Conservation (phyloP, 441 rosid genomes). For the Jatropha multifida region DNA sequence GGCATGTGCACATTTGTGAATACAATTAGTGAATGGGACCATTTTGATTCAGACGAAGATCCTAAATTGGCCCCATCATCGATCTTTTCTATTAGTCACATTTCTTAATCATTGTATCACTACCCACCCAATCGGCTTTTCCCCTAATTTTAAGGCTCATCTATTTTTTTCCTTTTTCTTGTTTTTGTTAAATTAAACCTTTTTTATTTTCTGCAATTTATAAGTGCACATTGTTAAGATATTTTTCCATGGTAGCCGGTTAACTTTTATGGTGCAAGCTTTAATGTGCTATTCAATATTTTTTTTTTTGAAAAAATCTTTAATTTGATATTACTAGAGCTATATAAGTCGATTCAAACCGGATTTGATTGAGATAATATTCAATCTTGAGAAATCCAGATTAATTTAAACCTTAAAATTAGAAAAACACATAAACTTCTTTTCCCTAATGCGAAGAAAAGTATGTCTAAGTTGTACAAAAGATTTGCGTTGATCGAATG, state of each 20-base stretch:
- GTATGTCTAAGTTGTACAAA: no score
- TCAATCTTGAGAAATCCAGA: no score
- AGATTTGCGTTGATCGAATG: no score
- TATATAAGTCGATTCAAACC: no score
- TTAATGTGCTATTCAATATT: background rate
- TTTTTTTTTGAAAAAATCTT: no score
- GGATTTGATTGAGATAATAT: no score
- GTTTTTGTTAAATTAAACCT: background rate
- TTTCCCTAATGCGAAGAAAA: no score
- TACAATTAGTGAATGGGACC: slow-evolving; percentile 39
- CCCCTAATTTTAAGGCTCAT: slow-evolving; percentile 13
- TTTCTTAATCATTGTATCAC: slow-evolving; percentile 25
- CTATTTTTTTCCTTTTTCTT: background rate
- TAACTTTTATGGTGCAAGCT: background rate
- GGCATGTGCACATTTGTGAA: slow-evolving; percentile 43
- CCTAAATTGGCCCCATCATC: slow-evolving; percentile 33
- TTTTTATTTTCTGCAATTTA: background rate
- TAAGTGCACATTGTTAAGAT: background rate
- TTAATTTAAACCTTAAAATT: no score
- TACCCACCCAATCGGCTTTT: slow-evolving; percentile 21
- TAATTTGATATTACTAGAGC: no score
- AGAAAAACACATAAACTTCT: no score
- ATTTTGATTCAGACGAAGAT: slow-evolving; percentile 37
- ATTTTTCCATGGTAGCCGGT: background rate
- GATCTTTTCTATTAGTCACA: slow-evolving; percentile 22